Base-by-base conservation (phyloP, 1,284 basidiomycete species). In the Athelia psychrophila region DNA sequence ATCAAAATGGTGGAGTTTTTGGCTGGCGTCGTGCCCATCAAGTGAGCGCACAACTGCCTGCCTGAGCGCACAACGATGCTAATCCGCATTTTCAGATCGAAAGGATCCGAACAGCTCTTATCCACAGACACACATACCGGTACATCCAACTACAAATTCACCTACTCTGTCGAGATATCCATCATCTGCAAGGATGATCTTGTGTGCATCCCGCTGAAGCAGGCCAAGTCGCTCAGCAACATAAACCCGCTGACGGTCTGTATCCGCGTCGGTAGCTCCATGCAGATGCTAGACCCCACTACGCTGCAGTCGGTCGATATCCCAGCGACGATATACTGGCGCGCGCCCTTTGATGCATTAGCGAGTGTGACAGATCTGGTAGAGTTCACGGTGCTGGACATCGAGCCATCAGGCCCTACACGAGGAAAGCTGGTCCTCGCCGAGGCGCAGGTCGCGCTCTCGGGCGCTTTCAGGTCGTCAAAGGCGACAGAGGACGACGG, bases 1-100 rank as follows among this genome's bases (percentile, higher is more conserved):
- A 80, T 96, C 65, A 96, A 96, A 72, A 98, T 98, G 95, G 84
- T 90, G n/a, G 96, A 99, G 54, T 99, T 99, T 69, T 72, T 99
- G 54, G 74, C 79, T 16, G 81, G 91, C 27, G 92, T 98, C 8
- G 94, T 95, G 0, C 96, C 97, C 2, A 81, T 93, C 42, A 79
- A 88, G 90, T 93, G 62, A 58, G 86, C 22, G 3, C 6, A 6
- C 27, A 30, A 30, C 13, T 30, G 27, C 13, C n/a, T 10, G 25
- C 45, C n/a, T 45, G 19, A 24, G 25, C 32, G 8, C 48, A 47
- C 48, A 36, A 22, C 42, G 23, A 48, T 46, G 49, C 54, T 51
- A 30, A 53, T 40, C n/a, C 18, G 23, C 1, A 18, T 44, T 32
- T 20, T 5, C 54, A 94, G 93, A 62, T 86, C 88, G 52, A 98